Evolutionary conservation across 306 rosid species (phyloP).

Genomic region (Castanea sativa): DNA sequence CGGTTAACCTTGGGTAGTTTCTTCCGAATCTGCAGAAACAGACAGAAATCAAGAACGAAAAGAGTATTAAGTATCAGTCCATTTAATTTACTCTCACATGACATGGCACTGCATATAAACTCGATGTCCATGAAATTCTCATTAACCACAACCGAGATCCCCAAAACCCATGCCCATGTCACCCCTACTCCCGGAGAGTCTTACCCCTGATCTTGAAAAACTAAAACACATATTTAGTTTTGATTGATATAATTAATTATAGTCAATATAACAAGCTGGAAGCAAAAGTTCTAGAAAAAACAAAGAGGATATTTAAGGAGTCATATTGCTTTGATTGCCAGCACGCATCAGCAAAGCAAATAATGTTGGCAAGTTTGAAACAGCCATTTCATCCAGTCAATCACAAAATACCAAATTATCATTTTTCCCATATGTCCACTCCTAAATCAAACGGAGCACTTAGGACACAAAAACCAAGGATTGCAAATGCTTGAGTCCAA

Average conservation of each 20-base stretch:
- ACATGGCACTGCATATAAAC: not conserved
- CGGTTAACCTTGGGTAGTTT: constrained; percentile 82
- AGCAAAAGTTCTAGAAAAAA: not conserved
- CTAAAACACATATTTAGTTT: not conserved
- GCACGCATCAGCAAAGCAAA: not conserved
- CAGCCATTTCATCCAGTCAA: not conserved
- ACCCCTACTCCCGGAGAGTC: not conserved
- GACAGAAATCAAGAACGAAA: constrained; percentile 1
- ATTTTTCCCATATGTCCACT: not conserved
- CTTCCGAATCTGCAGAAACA: constrained; percentile 59
- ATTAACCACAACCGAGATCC: not conserved
- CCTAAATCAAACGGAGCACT: not conserved
- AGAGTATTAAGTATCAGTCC: not conserved
- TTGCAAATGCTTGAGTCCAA: not conserved
- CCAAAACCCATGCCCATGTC: not conserved
- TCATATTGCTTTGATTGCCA: not conserved
- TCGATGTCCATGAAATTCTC: not conserved
- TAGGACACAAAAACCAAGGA: not conserved
- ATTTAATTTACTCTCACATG: not conserved
- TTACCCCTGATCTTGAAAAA: not conserved
- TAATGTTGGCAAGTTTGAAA: not conserved
- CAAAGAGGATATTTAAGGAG: not conserved
- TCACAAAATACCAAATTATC: not conserved
- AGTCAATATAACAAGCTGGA: not conserved
- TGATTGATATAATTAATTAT: not conserved